Evolutionary conservation across 306 rosid species (phyloP).

Genomic region (Pyrus communis): DNA sequence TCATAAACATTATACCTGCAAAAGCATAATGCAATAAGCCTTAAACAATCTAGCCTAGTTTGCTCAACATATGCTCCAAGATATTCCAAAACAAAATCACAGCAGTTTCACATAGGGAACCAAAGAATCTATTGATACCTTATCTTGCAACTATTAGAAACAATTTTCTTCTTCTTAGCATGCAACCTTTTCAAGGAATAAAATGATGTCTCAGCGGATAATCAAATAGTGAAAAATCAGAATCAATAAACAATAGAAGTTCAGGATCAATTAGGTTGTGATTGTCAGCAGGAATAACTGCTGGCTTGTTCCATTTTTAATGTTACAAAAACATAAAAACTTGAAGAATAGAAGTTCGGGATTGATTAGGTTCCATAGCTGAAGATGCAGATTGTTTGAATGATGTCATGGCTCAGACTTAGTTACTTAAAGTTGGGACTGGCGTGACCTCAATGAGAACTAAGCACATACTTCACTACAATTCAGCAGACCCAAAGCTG

Average conservation of each 20-base stretch:
- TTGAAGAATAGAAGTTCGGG: neutral
- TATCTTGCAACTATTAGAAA: conserved; percentile 33
- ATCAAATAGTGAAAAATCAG: conserved; percentile 5
- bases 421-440: too few relatives aligned
- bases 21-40: too few relatives aligned
- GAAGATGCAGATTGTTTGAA: too few relatives aligned
- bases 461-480: neutral
- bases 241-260: neutral
- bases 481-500: neutral
- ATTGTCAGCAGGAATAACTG: neutral
- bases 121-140: conserved; percentile 40
- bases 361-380: neutral
- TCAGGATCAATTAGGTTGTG: too few relatives aligned
- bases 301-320: neutral
- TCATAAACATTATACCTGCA: too few relatives aligned
- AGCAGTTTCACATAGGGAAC: too few relatives aligned
- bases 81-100: too few relatives aligned
- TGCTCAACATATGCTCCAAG: too few relatives aligned
- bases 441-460: neutral
- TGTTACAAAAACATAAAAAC: conserved; percentile 19
- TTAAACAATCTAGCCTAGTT: too few relatives aligned
- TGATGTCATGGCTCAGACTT: too few relatives aligned
- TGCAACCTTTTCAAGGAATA: conserved; percentile 15
- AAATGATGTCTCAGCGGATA: conserved; percentile 46
- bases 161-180: conserved; percentile 72